phyloP scores from a whole-genome alignment of 169 alveolate genomes.

The Hammondia hammondi region DNA sequence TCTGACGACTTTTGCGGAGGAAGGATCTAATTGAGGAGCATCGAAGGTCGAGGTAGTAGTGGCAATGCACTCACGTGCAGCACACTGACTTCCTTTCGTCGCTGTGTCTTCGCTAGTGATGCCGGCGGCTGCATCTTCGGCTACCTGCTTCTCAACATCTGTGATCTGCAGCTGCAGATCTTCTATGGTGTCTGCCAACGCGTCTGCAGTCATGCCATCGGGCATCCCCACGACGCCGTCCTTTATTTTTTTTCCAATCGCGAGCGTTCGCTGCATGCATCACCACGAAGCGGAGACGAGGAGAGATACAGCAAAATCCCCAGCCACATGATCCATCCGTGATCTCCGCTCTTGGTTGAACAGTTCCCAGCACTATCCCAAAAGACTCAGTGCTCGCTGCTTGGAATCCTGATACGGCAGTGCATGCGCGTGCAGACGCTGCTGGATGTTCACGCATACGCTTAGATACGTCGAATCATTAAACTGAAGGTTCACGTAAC shows the following conservation, averaged over 20 bases:
- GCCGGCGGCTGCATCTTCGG: not conserved
- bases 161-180: slow-evolving; percentile 9
- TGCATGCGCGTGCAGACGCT: too few species aligned
- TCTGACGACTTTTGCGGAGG: not conserved
- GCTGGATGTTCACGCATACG: too few species aligned
- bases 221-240: slow-evolving; percentile 29
- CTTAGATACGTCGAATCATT: too few species aligned
- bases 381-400: not conserved
- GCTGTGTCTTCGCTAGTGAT: not conserved
- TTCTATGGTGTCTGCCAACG: slow-evolving; percentile 2
- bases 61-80: slow-evolving; percentile 28
- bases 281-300: not conserved
- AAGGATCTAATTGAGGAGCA: slow-evolving; percentile 7
- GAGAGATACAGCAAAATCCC: not conserved
- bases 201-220: slow-evolving; percentile 6
- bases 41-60: slow-evolving; percentile 19
- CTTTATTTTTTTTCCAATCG: not conserved
- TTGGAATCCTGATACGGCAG: not conserved
- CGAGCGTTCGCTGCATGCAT: not conserved
- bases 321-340: not conserved
- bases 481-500: too few species aligned
- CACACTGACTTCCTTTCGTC: slow-evolving; percentile 45
- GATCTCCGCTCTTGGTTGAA: not conserved
- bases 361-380: too few species aligned
- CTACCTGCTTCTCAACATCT: slow-evolving; percentile 12